phyloP scores from a whole-genome alignment of 805 yeast species.

The Lipomyces yamanashiensis region DNA sequence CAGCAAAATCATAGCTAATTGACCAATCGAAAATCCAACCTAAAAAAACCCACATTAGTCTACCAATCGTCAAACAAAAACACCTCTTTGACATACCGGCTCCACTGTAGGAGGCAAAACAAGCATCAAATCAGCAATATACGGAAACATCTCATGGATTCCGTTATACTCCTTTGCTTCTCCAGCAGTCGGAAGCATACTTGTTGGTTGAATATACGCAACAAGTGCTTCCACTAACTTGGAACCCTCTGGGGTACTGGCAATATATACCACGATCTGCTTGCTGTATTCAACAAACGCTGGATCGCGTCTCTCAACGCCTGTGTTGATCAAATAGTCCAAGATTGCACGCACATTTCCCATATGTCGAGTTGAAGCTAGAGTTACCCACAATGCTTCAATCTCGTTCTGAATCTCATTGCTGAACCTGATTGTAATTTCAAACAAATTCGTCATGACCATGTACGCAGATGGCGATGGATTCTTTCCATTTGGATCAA shows the following conservation, averaged over 20 bases:
- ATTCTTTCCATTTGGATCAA: constrained; percentile 52
- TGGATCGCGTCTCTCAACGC: constrained; percentile 72
- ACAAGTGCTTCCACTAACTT: constrained; percentile 68
- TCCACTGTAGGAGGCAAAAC: constrained; percentile 60
- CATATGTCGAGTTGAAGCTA: constrained; percentile 74
- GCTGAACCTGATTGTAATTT: constrained; percentile 78
- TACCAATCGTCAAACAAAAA: neutral
- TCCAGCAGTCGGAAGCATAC: constrained; percentile 79
- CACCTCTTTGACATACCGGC: constrained; percentile 48
- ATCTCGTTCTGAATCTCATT: constrained; percentile 80
- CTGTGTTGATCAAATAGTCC: constrained; percentile 68
- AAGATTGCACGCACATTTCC: constrained; percentile 73
- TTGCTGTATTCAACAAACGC: constrained; percentile 77
- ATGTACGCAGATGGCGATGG: constrained; percentile 54
- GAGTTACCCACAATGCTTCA: constrained; percentile 92
- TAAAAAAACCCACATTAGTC: neutral
- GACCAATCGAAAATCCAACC: constrained; percentile 82
- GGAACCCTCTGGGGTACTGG: constrained; percentile 55
- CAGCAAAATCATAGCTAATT: constrained; percentile 79
- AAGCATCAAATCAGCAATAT: constrained; percentile 71
- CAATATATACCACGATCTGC: constrained; percentile 76
- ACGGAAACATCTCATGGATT: constrained; percentile 59
- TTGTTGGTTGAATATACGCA: constrained; percentile 74
- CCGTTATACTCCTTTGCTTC: constrained; percentile 39
- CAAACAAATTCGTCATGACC: constrained; percentile 81